Evolutionary conservation across 805 yeast genomes (phyloP).

Genomic region (Metschnikowia baotianmanensis): DNA sequence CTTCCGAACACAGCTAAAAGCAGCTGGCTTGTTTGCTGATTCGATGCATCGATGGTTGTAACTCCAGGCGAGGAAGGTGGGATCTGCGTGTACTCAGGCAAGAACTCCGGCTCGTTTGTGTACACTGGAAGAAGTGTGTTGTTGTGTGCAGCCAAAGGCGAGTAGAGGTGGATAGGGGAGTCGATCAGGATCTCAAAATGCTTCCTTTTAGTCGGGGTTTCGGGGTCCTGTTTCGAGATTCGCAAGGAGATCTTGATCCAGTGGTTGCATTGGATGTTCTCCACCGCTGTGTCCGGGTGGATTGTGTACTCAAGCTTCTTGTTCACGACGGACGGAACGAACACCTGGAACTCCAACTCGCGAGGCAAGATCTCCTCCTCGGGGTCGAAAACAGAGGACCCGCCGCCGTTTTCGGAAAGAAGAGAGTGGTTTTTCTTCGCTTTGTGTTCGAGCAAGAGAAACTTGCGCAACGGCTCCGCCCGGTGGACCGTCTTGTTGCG

Average conservation of each 20-base stretch:
- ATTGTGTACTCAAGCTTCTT: slow-evolving; percentile 46
- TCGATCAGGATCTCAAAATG: slow-evolving; percentile 95
- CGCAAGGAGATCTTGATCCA: slow-evolving; percentile 92
- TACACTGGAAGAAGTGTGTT: slow-evolving; percentile 77
- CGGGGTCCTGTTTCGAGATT: slow-evolving; percentile 63
- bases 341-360: slow-evolving; percentile 84
- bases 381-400: slow-evolving; percentile 30
- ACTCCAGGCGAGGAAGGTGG: slow-evolving; percentile 60
- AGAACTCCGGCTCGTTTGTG: slow-evolving; percentile 29
- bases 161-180: slow-evolving; percentile 84
- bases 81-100: slow-evolving; percentile 31
- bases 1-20: slow-evolving; percentile 6
- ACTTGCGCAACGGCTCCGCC: slow-evolving; percentile 85
- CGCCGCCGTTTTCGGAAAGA: slow-evolving; percentile 41
- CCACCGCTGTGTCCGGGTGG: slow-evolving; percentile 84
- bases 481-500: slow-evolving; percentile 84
- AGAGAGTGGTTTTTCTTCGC: slow-evolving; percentile 52
- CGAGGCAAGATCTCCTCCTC: slow-evolving; percentile 62
- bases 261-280: slow-evolving; percentile 83
- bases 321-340: slow-evolving; percentile 67
- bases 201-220: slow-evolving; percentile 59
- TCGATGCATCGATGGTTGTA: slow-evolving; percentile 39
- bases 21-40: slow-evolving; percentile 6
- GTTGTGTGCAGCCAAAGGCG: slow-evolving; percentile 76
- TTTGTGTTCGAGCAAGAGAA: slow-evolving; percentile 73